A percentile compares a stretch with the other conserved stretches of the same genome.
Conservation (phyloP, 441 rosid species). For the Croton laevigatus region DNA sequence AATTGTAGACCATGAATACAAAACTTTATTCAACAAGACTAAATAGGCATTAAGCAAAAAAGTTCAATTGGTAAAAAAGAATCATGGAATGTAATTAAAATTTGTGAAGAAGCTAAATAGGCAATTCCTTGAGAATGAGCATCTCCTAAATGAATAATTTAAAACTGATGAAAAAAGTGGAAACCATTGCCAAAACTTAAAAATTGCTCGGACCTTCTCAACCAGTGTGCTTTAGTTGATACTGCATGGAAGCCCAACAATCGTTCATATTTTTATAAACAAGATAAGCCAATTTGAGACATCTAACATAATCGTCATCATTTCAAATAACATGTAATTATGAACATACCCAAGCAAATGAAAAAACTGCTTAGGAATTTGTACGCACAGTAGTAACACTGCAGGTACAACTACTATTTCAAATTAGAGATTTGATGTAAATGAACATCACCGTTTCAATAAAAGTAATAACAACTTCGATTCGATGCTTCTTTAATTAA, state of each 20-base stretch:
- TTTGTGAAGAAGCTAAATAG: neutral
- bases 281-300: too few species aligned
- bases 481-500: neutral
- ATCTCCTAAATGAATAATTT: neutral
- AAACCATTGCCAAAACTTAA: too few species aligned
- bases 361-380: neutral
- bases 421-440: too few species aligned
- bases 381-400: neutral
- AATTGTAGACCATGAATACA: neutral
- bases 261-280: too few species aligned
- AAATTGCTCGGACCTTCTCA: too few species aligned
- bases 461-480: neutral
- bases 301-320: neutral
- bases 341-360: neutral
- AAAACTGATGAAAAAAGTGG: neutral
- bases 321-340: neutral
- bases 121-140: neutral
- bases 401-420: neutral
- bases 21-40: neutral
- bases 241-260: too few species aligned
- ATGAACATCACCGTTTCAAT: neutral
- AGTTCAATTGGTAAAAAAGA: neutral
- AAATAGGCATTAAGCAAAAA: neutral
- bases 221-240: too few species aligned
- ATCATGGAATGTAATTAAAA: neutral